Conservation (phyloP, 208 protist species). For the Acanthamoeba triangularis region DNA sequence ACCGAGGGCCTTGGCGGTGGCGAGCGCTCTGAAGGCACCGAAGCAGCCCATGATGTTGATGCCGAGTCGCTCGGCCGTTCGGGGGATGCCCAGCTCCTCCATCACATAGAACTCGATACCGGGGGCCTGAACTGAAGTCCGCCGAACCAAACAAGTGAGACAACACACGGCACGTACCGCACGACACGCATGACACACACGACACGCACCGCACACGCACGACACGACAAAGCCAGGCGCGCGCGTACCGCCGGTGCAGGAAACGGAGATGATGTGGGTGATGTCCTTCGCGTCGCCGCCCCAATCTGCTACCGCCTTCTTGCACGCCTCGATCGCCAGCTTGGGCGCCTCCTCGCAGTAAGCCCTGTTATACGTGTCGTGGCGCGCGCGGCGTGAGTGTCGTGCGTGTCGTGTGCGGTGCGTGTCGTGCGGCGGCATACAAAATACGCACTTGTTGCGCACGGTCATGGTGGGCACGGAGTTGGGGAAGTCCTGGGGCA, state of each 20-base stretch:
- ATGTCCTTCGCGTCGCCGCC: slow-evolving; percentile 76
- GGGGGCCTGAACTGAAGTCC: slow-evolving; percentile 40
- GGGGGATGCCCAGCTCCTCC: slow-evolving; percentile 64
- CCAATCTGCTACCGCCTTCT: slow-evolving; percentile 77
- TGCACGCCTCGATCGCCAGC: slow-evolving; percentile 71
- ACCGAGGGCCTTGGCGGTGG: slow-evolving; percentile 69
- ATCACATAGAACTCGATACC: slow-evolving; percentile 82
- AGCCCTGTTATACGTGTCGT: not conserved
- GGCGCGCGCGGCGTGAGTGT: not conserved
- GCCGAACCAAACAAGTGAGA: not conserved
- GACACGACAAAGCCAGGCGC: too few relatives aligned
- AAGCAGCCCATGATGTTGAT: slow-evolving; percentile 83
- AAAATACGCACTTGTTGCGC: slow-evolving; percentile 33
- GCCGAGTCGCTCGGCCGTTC: slow-evolving; percentile 64
- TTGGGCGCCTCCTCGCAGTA: slow-evolving; percentile 61
- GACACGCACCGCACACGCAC: too few relatives aligned
- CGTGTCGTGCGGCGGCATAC: not conserved
- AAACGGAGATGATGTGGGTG: slow-evolving; percentile 79
- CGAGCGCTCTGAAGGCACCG: slow-evolving; percentile 69
- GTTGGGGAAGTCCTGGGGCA: slow-evolving; percentile 54
- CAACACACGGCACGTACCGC: not conserved
- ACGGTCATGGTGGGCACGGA: slow-evolving; percentile 44
- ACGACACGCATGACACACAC: not conserved
- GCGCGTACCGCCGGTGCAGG: slow-evolving; percentile 73
- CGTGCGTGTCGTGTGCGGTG: not conserved